A percentile compares a stretch with the other conserved stretches of the same genome.
Evolutionary conservation across 768 basidiomycete genomes (phyloP).

Genomic region (Neoboletus subvelutipes): DNA sequence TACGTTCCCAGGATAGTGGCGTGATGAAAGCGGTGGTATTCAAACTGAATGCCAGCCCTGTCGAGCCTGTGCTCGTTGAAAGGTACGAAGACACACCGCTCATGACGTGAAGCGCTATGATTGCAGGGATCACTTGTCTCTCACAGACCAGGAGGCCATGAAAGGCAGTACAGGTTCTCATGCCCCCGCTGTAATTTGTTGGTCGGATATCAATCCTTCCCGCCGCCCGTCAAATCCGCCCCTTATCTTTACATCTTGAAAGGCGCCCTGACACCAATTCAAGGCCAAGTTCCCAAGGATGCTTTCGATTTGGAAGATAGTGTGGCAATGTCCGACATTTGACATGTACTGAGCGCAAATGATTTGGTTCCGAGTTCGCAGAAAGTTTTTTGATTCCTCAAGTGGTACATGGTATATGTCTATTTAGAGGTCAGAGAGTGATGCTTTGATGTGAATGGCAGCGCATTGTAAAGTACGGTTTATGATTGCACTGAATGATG

Average conservation of each 20-base stretch:
- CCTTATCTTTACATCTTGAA: slow-evolving; percentile 78
- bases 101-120: slow-evolving; percentile 19
- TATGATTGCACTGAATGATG: not conserved
- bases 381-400: not conserved
- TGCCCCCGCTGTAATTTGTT: slow-evolving; percentile 51
- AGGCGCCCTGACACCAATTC: slow-evolving; percentile 83
- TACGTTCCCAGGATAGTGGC: slow-evolving; percentile 68
- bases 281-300: slow-evolving; percentile 82
- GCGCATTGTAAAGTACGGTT: not conserved
- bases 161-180: slow-evolving; percentile 68
- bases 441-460: not conserved
- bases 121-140: slow-evolving; percentile 9
- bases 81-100: slow-evolving; percentile 48
- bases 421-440: not conserved
- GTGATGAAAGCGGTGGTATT: slow-evolving; percentile 65
- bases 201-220: slow-evolving; percentile 71
- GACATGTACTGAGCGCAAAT: not conserved
- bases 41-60: slow-evolving; percentile 77
- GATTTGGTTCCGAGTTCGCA: not conserved
- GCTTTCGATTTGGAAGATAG: slow-evolving; percentile 64
- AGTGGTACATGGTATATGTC: not conserved
- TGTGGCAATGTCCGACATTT: slow-evolving; percentile 1
- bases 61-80: slow-evolving; percentile 73
- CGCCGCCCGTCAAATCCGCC: slow-evolving; percentile 73
- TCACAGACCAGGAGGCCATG: slow-evolving; percentile 62